Evolutionary conservation across 371 early-diverging fungal species (phyloP).

Genomic region (Parasitella parasitica): DNA sequence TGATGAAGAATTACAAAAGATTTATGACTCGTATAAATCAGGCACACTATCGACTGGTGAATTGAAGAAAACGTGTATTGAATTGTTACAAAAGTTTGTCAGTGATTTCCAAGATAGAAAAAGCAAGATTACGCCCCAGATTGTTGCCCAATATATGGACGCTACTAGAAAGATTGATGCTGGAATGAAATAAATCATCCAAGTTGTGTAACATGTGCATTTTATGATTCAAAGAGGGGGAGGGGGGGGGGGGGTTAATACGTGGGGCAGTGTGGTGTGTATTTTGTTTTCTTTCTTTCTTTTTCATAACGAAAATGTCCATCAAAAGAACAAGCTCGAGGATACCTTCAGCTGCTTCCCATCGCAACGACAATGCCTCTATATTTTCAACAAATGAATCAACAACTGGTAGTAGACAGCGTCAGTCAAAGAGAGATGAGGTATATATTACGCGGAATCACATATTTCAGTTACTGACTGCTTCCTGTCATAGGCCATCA

Average conservation of each 20-base stretch:
- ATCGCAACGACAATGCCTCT: slow-evolving; percentile 25
- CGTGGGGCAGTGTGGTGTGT: neutral
- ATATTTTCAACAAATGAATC: slow-evolving; percentile 13
- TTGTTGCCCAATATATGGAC: slow-evolving; percentile 69
- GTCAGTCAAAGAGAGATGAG: slow-evolving; percentile 48
- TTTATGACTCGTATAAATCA: slow-evolving; percentile 77
- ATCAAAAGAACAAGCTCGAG: slow-evolving; percentile 22
- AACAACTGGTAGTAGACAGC: slow-evolving; percentile 34
- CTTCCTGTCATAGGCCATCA: slow-evolving; percentile 53
- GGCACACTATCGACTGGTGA: slow-evolving; percentile 93
- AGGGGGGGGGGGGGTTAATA: neutral
- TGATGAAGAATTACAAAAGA: slow-evolving; percentile 85
- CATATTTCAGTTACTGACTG: neutral
- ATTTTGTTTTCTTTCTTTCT: slow-evolving; percentile 1
- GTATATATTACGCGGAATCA: slow-evolving; percentile 10
- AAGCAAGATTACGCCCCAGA: slow-evolving; percentile 65
- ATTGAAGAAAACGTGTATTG: slow-evolving; percentile 94
- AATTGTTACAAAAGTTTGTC: slow-evolving; percentile 83
- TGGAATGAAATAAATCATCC: slow-evolving; percentile 12
- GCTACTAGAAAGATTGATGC: slow-evolving; percentile 40
- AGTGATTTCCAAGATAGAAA: slow-evolving; percentile 84
- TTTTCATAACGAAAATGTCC: slow-evolving; percentile 4
- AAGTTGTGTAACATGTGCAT: neutral
- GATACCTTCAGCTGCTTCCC: slow-evolving; percentile 35
- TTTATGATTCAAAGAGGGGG: neutral